A percentile compares a stretch with the other conserved stretches of the same genome.
Conservation (phyloP, 1,284 basidiomycete genomes). For the Ustilago cynodontis region DNA sequence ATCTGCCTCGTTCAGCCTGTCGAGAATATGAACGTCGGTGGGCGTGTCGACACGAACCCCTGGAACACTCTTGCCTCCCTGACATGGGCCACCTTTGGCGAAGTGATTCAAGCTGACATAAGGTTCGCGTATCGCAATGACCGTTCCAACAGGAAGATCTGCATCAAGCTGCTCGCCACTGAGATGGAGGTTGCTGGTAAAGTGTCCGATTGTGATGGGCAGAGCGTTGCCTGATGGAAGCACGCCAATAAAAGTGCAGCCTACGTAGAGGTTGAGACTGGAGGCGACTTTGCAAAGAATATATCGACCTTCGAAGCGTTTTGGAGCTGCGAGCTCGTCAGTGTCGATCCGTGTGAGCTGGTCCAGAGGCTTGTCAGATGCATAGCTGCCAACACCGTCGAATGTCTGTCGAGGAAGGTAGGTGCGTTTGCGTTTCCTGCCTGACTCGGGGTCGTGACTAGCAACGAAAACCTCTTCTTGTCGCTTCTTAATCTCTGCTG, state of each 20-base stretch:
- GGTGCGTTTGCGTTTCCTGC: constrained; percentile 30
- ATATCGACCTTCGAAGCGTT: constrained; percentile 50
- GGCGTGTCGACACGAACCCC: constrained; percentile 67
- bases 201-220: constrained; percentile 63
- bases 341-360: constrained; percentile 44
- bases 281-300: constrained; percentile 62
- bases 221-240: constrained; percentile 54
- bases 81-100: constrained; percentile 59
- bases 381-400: constrained; percentile 56
- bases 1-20: constrained; percentile 23
- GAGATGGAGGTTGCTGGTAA: constrained; percentile 58
- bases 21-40: constrained; percentile 62
- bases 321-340: constrained; percentile 55
- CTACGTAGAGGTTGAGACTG: constrained; percentile 57
- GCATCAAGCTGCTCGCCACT: constrained; percentile 42
- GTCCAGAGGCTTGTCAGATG: constrained; percentile 45
- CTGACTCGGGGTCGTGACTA: constrained; percentile 28
- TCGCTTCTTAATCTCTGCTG: constrained; percentile 58
- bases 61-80: constrained; percentile 50
- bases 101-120: constrained; percentile 62
- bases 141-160: constrained; percentile 58
- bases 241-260: constrained; percentile 58
- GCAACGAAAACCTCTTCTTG: constrained; percentile 45
- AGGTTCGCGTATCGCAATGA: constrained; percentile 65
- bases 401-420: constrained; percentile 62